These are phyloP conservation scores for Salmacisia buchloeana DNA, from an alignment of 1,284 basidiomycete species.

Conservation along the genomic window DNA sequence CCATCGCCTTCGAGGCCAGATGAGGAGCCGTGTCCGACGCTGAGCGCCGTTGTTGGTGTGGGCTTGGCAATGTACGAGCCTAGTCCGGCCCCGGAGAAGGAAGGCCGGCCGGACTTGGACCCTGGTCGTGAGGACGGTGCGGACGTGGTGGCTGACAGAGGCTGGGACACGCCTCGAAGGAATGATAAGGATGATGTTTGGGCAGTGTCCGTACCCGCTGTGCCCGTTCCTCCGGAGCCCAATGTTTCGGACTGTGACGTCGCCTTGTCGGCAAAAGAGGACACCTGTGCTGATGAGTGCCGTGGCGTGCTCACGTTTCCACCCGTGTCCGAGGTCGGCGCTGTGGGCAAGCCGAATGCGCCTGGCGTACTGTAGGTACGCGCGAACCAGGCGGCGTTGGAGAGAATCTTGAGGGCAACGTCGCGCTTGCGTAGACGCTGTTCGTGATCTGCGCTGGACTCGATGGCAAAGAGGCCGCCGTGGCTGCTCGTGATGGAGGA, in stretches of 20 bases:
- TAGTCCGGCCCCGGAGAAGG: no score
- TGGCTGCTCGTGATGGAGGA: no score
- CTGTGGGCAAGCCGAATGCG: neutral
- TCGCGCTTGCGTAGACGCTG: conserved; percentile 35
- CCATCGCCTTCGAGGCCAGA: neutral
- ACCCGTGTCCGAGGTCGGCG: neutral
- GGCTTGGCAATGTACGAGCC: conserved; percentile 24
- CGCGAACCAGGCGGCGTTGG: conserved; percentile 41
- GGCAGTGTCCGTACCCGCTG: no score
- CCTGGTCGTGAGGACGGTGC: conserved; percentile 16
- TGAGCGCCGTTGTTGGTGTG: conserved; percentile 25
- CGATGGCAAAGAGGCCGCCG: neutral
- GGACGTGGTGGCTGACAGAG: neutral
- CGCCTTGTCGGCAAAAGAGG: no score
- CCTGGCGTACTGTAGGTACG: conserved; percentile 25
- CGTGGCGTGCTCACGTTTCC: conserved; percentile 1
- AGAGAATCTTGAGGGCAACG: conserved; percentile 36
- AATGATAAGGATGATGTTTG: no score
- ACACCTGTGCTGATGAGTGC: no score
- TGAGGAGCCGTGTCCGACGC: conserved; percentile 10
- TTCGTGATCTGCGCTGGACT: conserved; percentile 11
- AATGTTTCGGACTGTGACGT: no score
- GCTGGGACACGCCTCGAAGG: no score
- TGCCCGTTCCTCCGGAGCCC: no score
- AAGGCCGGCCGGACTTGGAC: no score